A percentile compares a stretch with the other conserved stretches of the same genome.
Conservation (phyloP, 257 asterid species). For the Petrea volubilis region DNA sequence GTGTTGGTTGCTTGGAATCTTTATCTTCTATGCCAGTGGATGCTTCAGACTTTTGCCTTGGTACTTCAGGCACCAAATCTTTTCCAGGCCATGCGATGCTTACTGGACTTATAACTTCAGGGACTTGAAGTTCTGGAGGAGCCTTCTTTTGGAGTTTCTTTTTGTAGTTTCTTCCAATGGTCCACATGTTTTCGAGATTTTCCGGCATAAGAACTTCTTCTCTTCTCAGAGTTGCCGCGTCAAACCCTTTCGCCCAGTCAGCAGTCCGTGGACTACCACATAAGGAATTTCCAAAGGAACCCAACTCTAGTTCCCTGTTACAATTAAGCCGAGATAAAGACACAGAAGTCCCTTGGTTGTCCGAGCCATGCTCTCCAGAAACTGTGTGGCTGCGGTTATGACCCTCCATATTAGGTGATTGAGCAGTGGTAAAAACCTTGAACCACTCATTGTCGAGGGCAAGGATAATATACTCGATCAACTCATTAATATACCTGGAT, state of each 20-base stretch:
- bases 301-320: slow-evolving; percentile 35
- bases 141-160: slow-evolving; percentile 55
- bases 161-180: slow-evolving; percentile 83
- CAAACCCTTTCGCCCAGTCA: slow-evolving; percentile 87
- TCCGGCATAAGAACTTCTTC: slow-evolving; percentile 91
- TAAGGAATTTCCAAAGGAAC: slow-evolving; percentile 33
- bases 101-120: slow-evolving; percentile 34
- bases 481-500: slow-evolving; percentile 73
- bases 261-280: slow-evolving; percentile 46
- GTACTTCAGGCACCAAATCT: slow-evolving; percentile 28
- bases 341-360: slow-evolving; percentile 42
- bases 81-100: slow-evolving; percentile 23
- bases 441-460: slow-evolving; percentile 51
- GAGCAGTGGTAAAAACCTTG: slow-evolving; percentile 39
- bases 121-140: slow-evolving; percentile 40
- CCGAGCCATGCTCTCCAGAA: slow-evolving; percentile 33
- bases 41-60: slow-evolving; percentile 28
- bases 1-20: slow-evolving; percentile 16
- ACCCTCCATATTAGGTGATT: slow-evolving; percentile 37
- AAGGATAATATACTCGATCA: slow-evolving; percentile 62
- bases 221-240: slow-evolving; percentile 90
- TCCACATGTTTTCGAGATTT: slow-evolving; percentile 96
- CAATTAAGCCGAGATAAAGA: slow-evolving; percentile 36
- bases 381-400: slow-evolving; percentile 34
- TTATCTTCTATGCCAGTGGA: slow-evolving; percentile 37